Evolutionary conservation across 768 basidiomycete genomes (phyloP).

Genomic region (Mycena polygramma): DNA sequence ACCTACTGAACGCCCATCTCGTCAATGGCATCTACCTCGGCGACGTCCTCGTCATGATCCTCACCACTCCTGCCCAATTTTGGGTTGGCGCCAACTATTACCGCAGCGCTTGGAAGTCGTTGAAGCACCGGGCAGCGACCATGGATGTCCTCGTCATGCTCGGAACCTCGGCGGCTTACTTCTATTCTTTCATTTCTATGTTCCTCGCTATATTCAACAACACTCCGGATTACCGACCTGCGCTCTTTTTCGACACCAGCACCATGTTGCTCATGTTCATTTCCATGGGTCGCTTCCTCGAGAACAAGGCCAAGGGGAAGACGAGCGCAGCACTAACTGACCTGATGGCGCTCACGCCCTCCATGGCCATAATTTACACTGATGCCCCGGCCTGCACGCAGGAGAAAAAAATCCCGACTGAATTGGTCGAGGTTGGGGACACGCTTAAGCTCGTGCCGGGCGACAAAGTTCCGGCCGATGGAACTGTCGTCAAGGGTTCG

Average conservation of each 20-base stretch:
- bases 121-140: slow-evolving; percentile 90
- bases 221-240: slow-evolving; percentile 79
- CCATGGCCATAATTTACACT: slow-evolving; percentile 96
- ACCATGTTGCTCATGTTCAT: slow-evolving; percentile 99
- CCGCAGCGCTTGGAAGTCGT: slow-evolving; percentile 88
- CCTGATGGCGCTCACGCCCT: slow-evolving; percentile 94
- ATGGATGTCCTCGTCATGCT: slow-evolving; percentile 99
- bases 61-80: slow-evolving; percentile 94
- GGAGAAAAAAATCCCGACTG: slow-evolving; percentile 93
- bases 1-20: slow-evolving; percentile 64
- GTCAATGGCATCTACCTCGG: slow-evolving; percentile 83
- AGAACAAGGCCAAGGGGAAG: slow-evolving; percentile 97
- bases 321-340: slow-evolving; percentile 97
- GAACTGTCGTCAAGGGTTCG: slow-evolving; percentile 86
- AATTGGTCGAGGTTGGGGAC: slow-evolving; percentile 95
- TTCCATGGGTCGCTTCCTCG: slow-evolving; percentile 93
- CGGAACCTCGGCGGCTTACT: slow-evolving; percentile 94
- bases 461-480: slow-evolving; percentile 97
- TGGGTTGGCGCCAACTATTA: slow-evolving; percentile 93
- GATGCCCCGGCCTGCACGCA: slow-evolving; percentile 83
- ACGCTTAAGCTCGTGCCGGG: slow-evolving; percentile 95
- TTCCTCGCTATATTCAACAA: slow-evolving; percentile 72
- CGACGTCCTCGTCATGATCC: slow-evolving; percentile 78
- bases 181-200: slow-evolving; percentile 86
- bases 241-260: slow-evolving; percentile 97